These are phyloP conservation scores for Vigna radiata DNA, from an alignment of 306 rosid species.

Conservation along the genomic window DNA sequence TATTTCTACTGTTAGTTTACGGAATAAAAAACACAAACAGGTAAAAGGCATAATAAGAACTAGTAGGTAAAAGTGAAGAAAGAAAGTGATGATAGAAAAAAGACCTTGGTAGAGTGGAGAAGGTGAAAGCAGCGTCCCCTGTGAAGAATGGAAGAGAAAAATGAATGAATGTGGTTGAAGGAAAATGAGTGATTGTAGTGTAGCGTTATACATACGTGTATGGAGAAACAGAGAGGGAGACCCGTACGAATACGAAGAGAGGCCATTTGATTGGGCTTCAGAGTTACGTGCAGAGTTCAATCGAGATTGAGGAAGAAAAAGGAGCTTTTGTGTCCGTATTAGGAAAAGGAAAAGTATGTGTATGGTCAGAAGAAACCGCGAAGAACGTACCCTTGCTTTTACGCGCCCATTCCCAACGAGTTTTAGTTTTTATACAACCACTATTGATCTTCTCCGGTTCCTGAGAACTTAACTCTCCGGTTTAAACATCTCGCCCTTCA, in stretches of 20 bases:
- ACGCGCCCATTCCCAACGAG: conserved; percentile 26
- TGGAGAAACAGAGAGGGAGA: conserved; percentile 46
- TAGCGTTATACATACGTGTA: conserved; percentile 35
- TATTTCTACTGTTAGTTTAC: not conserved
- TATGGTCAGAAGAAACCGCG: not conserved
- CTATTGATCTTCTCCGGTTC: not conserved
- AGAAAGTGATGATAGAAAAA: not conserved
- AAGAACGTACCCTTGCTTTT: not conserved
- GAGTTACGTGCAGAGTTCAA: not conserved
- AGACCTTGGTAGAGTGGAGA: conserved; percentile 57
- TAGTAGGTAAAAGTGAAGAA: not conserved
- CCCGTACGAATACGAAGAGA: conserved; percentile 54
- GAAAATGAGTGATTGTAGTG: not conserved
- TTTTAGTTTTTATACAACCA: not conserved
- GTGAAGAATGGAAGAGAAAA: conserved; percentile 36
- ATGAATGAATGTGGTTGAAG: conserved; percentile 34
- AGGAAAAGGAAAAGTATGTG: not conserved
- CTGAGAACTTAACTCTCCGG: not conserved
- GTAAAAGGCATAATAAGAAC: not conserved
- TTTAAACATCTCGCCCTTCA: not conserved
- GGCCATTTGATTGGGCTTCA: conserved; percentile 58
- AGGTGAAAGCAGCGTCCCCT: conserved; percentile 50
- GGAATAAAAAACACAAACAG: conserved; percentile 30
- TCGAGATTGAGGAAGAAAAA: not conserved
- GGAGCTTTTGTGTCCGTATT: not conserved